Conservation (phyloP, 495 filamentous ascomycete species). For the Amphirosellinia nigrospora region DNA sequence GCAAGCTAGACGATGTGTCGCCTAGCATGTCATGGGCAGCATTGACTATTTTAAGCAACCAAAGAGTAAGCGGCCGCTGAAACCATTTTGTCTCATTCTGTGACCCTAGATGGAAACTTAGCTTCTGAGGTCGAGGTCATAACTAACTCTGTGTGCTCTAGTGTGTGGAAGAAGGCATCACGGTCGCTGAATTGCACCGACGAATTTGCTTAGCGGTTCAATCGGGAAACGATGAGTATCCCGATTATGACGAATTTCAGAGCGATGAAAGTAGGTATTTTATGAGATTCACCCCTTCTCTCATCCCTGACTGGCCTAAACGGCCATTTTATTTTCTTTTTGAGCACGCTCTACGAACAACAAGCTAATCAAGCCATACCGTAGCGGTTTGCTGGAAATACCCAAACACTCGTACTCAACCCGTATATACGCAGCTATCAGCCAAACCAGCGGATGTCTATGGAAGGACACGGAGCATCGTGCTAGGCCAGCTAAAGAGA, state of each 20-base stretch:
- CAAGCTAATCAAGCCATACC: background rate
- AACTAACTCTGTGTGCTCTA: background rate
- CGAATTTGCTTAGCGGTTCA: background rate
- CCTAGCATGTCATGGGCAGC: slow-evolving; percentile 5
- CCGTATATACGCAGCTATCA: slow-evolving; percentile 3
- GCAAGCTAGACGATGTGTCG: background rate
- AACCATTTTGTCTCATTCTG: background rate
- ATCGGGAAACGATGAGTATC: background rate
- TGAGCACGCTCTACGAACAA: background rate
- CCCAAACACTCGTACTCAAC: background rate
- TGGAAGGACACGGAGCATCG: slow-evolving; percentile 11
- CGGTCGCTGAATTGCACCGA: background rate
- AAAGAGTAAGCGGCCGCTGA: background rate
- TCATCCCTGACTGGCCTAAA: too few relatives aligned
- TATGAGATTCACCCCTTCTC: background rate
- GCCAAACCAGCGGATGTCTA: background rate
- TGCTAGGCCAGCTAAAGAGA: background rate
- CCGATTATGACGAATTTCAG: background rate
- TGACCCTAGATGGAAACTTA: background rate
- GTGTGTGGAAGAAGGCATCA: background rate
- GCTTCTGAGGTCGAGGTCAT: background rate
- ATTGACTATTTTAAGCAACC: background rate
- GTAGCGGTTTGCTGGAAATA: background rate
- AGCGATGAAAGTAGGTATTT: background rate
- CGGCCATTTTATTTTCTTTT: too few relatives aligned